Percentiles rank a stretch among this genome's conserved stretches.
Conservation (phyloP, 177 flowering plant species). For the Telopea speciosissima region DNA sequence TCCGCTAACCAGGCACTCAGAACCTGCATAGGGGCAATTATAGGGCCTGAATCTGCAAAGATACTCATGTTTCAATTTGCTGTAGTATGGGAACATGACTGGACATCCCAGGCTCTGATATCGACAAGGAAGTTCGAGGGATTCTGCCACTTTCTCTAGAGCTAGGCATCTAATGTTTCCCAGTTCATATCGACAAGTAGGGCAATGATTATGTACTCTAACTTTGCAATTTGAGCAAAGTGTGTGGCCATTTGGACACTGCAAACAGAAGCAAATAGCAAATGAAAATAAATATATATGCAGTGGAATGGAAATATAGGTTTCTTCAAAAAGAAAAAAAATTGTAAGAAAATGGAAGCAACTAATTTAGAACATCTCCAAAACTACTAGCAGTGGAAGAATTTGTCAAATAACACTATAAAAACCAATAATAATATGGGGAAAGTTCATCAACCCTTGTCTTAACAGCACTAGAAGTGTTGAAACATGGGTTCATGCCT, state of each 20-base stretch:
- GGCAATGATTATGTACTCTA: conserved; percentile 39
- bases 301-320: too few relatives aligned
- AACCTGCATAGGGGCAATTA: conserved; percentile 57
- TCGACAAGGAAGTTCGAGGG: conserved; percentile 51
- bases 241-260: conserved; percentile 68
- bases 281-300: too few relatives aligned
- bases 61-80: conserved; percentile 48
- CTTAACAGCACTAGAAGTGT: too few relatives aligned
- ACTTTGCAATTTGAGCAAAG: conserved; percentile 44
- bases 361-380: too few relatives aligned
- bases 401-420: too few relatives aligned
- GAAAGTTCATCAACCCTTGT: too few relatives aligned
- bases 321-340: too few relatives aligned
- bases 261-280: neutral
- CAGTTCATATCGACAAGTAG: conserved; percentile 52
- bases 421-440: too few relatives aligned
- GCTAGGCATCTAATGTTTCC: conserved; percentile 63
- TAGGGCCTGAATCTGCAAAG: conserved; percentile 42
- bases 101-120: conserved; percentile 43
- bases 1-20: conserved; percentile 49
- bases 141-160: conserved; percentile 49
- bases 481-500: too few relatives aligned
- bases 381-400: too few relatives aligned
- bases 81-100: conserved; percentile 40
- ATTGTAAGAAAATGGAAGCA: too few relatives aligned